A percentile compares a stretch with the other conserved stretches of the same genome.
phyloP scores from a whole-genome alignment of 169 alveolate genomes.

The Neospora caninum region DNA sequence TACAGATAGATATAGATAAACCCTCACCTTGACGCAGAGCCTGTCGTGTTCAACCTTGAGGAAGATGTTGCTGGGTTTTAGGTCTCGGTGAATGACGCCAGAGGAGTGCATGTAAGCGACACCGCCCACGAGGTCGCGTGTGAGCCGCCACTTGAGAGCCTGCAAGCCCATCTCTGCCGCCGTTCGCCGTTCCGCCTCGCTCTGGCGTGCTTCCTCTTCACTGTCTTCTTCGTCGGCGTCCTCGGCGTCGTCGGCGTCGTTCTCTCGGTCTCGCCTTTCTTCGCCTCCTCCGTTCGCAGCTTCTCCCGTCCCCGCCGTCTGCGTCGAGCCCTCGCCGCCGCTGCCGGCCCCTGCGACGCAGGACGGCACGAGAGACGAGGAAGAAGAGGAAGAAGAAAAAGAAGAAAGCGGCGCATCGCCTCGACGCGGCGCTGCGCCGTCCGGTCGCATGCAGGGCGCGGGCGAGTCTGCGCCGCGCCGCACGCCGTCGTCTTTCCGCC shows the following conservation, averaged over 20 bases:
- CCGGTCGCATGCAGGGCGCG: no score
- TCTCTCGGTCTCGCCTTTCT: neutral
- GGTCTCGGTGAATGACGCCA: constrained; percentile 95
- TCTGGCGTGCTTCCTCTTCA: neutral
- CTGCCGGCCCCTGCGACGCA: neutral
- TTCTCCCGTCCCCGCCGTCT: neutral
- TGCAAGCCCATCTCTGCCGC: constrained; percentile 26
- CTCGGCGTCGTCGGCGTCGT: neutral
- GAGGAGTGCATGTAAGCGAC: constrained; percentile 94
- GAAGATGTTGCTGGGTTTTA: constrained; percentile 96
- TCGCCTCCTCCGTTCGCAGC: no score
- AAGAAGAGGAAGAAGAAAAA: neutral
- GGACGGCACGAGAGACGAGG: neutral
- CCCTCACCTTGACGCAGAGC: constrained; percentile 50
- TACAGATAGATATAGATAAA: neutral
- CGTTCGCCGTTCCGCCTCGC: neutral
- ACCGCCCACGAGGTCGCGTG: constrained; percentile 90
- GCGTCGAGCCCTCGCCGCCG: neutral
- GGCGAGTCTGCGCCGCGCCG: no score
- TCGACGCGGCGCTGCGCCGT: no score
- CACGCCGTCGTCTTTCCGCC: neutral
- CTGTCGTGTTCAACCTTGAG: constrained; percentile 88
- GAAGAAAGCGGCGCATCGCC: neutral
- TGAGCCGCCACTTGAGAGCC: constrained; percentile 72
- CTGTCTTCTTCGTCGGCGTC: neutral